Percentiles rank a stretch among this genome's conserved stretches.
These are phyloP conservation scores for Colletotrichum limetticola DNA, from an alignment of 2,329 filamentous ascomycete species.

Conservation along the genomic window DNA sequence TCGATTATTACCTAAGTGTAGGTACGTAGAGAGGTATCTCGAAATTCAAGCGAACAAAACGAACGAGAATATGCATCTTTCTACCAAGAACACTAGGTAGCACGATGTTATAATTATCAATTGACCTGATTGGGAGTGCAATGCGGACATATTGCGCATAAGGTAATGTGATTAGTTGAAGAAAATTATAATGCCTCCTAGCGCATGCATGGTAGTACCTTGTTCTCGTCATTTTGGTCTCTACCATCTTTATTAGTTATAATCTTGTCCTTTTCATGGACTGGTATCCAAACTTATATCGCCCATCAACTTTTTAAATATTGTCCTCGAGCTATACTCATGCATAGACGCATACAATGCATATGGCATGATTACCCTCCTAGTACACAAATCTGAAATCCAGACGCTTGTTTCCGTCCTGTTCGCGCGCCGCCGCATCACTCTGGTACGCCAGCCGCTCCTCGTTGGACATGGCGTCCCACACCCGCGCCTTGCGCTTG, in stretches of 20 bases:
- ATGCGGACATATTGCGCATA: not conserved
- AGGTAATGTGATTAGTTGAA: not conserved
- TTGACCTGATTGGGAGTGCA: not conserved
- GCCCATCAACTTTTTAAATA: not conserved
- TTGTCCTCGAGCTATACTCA: too few species aligned
- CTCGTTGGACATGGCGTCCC: constrained; percentile 51
- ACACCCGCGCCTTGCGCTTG: constrained; percentile 47
- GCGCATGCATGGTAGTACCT: not conserved
- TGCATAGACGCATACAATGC: not conserved
- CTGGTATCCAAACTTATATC: not conserved
- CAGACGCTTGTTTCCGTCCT: constrained; percentile 57
- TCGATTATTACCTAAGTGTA: not conserved
- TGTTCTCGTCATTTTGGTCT: not conserved
- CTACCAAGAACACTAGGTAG: not conserved
- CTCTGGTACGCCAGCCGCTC: constrained; percentile 46
- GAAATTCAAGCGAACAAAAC: not conserved
- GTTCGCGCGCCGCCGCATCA: constrained; percentile 55
- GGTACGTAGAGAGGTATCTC: not conserved
- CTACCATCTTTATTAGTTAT: not conserved
- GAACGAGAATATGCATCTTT: not conserved
- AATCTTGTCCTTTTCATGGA: not conserved
- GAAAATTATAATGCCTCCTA: not conserved
- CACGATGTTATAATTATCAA: not conserved
- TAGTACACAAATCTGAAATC: constrained; percentile 35
- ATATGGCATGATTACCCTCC: not conserved